These are phyloP conservation scores for Phaeosphaeriaceae sp. DNA, from an alignment of 2,329 filamentous ascomycete species.

Conservation along the genomic window DNA sequence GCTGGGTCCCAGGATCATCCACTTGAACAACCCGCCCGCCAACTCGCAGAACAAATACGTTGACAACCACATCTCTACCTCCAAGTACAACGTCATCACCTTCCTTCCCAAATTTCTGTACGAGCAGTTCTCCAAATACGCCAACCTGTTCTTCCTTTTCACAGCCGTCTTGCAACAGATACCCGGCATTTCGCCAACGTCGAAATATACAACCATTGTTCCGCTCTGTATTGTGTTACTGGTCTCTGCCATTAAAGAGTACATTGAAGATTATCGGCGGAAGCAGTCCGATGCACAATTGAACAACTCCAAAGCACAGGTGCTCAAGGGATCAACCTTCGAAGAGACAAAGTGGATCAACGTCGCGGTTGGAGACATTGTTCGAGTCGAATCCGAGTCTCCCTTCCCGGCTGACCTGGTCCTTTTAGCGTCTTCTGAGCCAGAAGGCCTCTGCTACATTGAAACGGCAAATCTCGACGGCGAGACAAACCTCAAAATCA, in stretches of 20 bases:
- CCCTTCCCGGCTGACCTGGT: constrained; percentile 95
- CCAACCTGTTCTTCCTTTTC: constrained; percentile 99
- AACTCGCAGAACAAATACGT: constrained; percentile 89
- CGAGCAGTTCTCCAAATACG: constrained; percentile 99
- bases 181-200: constrained; percentile 91
- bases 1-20: constrained; percentile 88
- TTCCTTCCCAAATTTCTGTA: constrained; percentile 97
- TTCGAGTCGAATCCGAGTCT: constrained; percentile 92
- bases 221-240: constrained; percentile 88
- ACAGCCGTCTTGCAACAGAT: constrained; percentile 95
- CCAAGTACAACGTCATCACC: constrained; percentile 93
- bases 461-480: constrained; percentile 98
- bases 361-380: constrained; percentile 88
- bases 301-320: constrained; percentile 84
- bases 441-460: constrained; percentile 97
- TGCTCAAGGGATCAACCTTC: constrained; percentile 84
- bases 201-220: constrained; percentile 93
- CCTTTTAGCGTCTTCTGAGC: constrained; percentile 91
- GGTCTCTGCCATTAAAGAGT: constrained; percentile 94
- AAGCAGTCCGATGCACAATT: constrained; percentile 85
- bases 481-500: constrained; percentile 98
- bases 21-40: constrained; percentile 94
- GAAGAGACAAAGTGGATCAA: constrained; percentile 92
- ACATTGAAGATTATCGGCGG: constrained; percentile 91
- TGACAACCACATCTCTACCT: constrained; percentile 96